phyloP scores from a whole-genome alignment of 306 rosid genomes.

The Carpinus viminea region DNA sequence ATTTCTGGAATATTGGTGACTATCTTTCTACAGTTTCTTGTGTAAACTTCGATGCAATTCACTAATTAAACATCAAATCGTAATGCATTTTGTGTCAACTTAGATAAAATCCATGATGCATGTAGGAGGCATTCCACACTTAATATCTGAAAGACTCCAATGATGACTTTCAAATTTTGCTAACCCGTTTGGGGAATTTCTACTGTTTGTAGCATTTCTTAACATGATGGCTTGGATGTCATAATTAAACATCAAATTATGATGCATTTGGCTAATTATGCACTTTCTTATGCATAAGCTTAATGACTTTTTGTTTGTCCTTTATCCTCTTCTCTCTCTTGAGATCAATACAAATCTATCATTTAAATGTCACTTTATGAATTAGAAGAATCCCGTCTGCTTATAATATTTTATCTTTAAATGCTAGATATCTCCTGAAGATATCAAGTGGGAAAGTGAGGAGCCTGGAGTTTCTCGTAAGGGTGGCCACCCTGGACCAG shows the following conservation, averaged over 20 bases:
- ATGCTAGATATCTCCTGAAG: constrained; percentile 72
- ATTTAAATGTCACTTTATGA: background rate
- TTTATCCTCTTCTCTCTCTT: background rate
- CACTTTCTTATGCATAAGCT: background rate
- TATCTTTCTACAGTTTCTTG: background rate
- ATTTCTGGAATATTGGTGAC: background rate
- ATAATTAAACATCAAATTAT: background rate
- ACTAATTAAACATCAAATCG: background rate
- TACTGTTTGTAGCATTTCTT: too few relatives aligned
- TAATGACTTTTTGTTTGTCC: background rate
- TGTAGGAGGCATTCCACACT: too few relatives aligned
- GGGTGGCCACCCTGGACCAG: constrained; percentile 57
- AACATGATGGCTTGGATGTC: background rate
- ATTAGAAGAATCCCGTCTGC: background rate
- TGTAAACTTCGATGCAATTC: background rate
- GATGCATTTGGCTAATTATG: background rate
- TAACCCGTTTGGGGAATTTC: too few relatives aligned
- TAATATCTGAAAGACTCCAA: too few relatives aligned
- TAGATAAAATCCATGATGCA: background rate
- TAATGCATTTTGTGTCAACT: background rate
- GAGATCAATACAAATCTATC: background rate
- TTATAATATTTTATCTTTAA: constrained; percentile 14
- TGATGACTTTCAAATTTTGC: too few relatives aligned
- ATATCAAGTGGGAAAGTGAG: constrained; percentile 77
- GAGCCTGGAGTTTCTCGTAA: constrained; percentile 55